phyloP scores from a whole-genome alignment of 2,329 filamentous ascomycete species.

The Fusarium tuaranense region DNA sequence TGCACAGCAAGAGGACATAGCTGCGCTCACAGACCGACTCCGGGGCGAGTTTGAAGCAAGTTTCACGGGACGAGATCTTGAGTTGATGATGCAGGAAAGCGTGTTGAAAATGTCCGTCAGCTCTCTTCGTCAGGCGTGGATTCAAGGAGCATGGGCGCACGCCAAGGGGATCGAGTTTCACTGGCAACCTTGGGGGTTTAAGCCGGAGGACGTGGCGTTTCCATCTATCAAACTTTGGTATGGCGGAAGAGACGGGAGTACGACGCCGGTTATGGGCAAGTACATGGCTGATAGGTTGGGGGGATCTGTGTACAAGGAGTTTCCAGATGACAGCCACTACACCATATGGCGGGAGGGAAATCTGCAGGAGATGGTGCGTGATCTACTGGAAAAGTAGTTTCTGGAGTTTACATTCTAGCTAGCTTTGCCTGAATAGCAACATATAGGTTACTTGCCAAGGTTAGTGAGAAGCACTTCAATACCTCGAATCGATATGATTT shows the following conservation, averaged over 20 bases:
- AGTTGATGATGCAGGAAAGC: not conserved
- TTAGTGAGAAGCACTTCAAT: not conserved
- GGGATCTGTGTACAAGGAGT: not conserved
- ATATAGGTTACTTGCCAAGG: not conserved
- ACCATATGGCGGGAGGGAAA: not conserved
- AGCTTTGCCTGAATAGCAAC: not conserved
- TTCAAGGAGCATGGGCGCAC: not conserved
- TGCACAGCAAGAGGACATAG: not conserved
- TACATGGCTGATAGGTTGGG: not conserved
- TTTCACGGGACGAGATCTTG: not conserved
- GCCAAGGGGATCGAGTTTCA: not conserved
- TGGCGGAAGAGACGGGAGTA: not conserved
- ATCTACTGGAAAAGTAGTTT: accelerated
- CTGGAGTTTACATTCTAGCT: not conserved
- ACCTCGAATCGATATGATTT: not conserved
- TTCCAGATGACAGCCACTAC: not conserved
- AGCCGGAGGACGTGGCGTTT: not conserved
- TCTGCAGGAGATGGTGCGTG: not conserved
- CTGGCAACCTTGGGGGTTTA: not conserved
- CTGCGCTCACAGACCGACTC: not conserved
- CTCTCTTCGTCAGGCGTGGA: not conserved
- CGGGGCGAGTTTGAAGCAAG: not conserved
- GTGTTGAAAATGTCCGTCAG: not conserved
- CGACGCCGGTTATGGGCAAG: not conserved
- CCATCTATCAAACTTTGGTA: not conserved